These are phyloP conservation scores for Ceratocystis smalleyi DNA, from an alignment of 2,329 filamentous ascomycete species.

Conservation along the genomic window DNA sequence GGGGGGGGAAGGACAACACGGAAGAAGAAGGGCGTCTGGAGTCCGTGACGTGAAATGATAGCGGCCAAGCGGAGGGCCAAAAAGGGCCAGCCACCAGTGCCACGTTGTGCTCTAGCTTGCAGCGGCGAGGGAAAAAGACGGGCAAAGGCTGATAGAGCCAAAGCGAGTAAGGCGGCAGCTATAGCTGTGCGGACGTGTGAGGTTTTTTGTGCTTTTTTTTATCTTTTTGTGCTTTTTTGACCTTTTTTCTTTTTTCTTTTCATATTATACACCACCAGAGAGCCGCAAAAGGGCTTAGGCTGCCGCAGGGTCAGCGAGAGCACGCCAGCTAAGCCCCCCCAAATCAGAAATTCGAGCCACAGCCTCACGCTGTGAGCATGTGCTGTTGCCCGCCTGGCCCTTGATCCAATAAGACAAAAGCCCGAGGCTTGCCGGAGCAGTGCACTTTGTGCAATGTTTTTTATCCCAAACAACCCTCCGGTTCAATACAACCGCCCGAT, in stretches of 20 bases:
- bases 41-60: not conserved
- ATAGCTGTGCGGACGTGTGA: not conserved
- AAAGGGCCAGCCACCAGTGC: not conserved
- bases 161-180: not conserved
- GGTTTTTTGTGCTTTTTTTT: not conserved
- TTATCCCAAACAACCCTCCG: not conserved
- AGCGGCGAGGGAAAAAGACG: not conserved
- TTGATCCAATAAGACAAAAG: not conserved
- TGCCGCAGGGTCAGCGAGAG: not conserved
- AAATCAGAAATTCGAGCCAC: not conserved
- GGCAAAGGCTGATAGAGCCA: not conserved
- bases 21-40: too few species aligned
- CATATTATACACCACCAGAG: not conserved
- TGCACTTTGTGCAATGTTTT: not conserved
- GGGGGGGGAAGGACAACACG: not conserved
- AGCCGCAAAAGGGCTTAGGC: not conserved
- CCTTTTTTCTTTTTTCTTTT: not conserved
- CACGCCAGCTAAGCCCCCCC: not conserved
- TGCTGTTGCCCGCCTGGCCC: not conserved
- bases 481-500: not conserved
- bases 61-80: not conserved
- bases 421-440: not conserved
- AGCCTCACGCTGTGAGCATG: not conserved
- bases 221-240: not conserved
- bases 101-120: not conserved